Conservation (phyloP, 768 basidiomycete species). For the Hygrocybe punicea region DNA sequence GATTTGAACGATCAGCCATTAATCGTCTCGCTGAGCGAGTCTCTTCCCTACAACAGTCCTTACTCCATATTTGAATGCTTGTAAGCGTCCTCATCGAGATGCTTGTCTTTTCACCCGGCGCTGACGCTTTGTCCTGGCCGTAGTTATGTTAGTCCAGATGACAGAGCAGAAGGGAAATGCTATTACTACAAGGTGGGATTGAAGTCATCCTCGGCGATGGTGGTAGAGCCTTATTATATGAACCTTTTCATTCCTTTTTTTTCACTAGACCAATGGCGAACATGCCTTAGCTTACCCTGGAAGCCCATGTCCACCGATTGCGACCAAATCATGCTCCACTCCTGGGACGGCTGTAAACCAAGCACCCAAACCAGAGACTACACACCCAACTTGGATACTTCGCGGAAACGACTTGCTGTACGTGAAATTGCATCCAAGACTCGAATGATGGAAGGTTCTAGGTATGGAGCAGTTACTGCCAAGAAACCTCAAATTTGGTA, state of each 20-base stretch:
- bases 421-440: not conserved
- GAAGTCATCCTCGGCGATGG: not conserved
- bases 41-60: not conserved
- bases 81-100: not conserved
- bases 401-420: constrained; percentile 1
- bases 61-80: constrained; percentile 6
- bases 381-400: not conserved
- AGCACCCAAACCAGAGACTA: not conserved
- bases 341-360: not conserved
- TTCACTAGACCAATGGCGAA: not conserved
- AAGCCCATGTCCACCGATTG: not conserved
- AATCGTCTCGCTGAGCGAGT: not conserved
- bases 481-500: not conserved
- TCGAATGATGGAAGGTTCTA: not conserved
- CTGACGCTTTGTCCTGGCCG: not conserved
- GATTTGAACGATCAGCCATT: not conserved
- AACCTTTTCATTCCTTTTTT: not conserved
- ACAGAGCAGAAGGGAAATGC: not conserved
- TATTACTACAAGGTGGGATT: not conserved
- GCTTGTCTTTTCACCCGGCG: not conserved
- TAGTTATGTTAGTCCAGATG: not conserved
- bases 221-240: not conserved
- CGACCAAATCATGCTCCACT: not conserved
- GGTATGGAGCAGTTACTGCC: not conserved
- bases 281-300: not conserved